Evolutionary conservation across 768 basidiomycete species (phyloP), one percentile per base, ranked within the genome.

Genomic region (Mycena galopus): DNA sequence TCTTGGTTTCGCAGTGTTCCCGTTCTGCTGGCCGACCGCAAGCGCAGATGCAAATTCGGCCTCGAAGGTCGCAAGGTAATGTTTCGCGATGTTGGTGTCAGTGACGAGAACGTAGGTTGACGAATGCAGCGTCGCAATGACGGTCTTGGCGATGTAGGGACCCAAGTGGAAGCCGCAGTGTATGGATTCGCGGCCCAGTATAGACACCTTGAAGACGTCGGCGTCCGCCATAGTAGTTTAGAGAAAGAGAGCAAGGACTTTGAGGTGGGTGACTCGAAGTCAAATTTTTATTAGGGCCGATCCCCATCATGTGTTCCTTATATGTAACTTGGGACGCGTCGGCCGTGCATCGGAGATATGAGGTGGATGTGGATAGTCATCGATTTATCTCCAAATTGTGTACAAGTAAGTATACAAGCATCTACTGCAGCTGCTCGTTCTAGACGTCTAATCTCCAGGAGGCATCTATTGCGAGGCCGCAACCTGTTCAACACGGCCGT

Each of bases 151-250:
- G 83, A 97, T 94, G 88, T 99, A 94, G 2, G 93, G 90, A 73
- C 94, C 87, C 68, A 99, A 90, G 81, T 96, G 96, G 78, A 98
- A 97, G 39, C 97, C 97, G 77, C 94, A 95, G 81, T 96, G 97
- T 75, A 99, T 98, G 47, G 93, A 88, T 33, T 97, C 92, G 76
- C 88, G 93, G 44, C 92, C 92, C 33, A 97, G 88, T 80, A 97
- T 96, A 51, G 93, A 90, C 69, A 97, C 92, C 80, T 92, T 94
- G 79, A 90, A 82, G 42, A 95, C 84, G 82, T 94, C 91, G 30
- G 87, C 83, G 69, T 82, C 80, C 60, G 84, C 80, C 84, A 85
- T 86, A n/a, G 72, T 44, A 30, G 44, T 4, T 12, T 17, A 51
- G 29, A 19, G 25, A 21, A 47, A 5, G 27, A 27, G 33, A 21